Conservation (phyloP, 148 eudicot species). For the Vaccinium vitisidaea region DNA sequence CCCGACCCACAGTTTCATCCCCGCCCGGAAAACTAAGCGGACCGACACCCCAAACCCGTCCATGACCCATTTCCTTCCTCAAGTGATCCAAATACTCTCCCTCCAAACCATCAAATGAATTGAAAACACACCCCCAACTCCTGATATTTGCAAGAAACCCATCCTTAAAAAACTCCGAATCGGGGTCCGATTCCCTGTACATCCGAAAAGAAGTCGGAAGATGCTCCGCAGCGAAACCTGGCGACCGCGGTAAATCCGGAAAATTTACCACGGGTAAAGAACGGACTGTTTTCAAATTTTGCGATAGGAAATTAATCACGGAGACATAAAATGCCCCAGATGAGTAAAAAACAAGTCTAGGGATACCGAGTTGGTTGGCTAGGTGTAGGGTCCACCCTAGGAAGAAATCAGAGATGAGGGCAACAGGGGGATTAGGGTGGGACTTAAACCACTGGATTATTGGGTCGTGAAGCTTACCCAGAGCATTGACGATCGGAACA, state of each 20-base stretch:
- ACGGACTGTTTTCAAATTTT: constrained; percentile 9
- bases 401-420: constrained; percentile 60
- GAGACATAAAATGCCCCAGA: constrained; percentile 22
- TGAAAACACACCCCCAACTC: constrained; percentile 45
- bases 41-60: constrained; percentile 41
- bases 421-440: constrained; percentile 47
- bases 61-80: constrained; percentile 26
- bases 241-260: constrained; percentile 40
- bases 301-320: constrained; percentile 13
- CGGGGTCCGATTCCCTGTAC: constrained; percentile 30
- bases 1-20: constrained; percentile 14
- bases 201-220: constrained; percentile 38
- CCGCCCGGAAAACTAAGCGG: constrained; percentile 36
- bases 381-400: constrained; percentile 55
- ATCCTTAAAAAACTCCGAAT: constrained; percentile 32
- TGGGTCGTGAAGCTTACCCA: constrained; percentile 36
- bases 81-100: constrained; percentile 39
- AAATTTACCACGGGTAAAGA: constrained; percentile 20
- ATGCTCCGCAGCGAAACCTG: constrained; percentile 32
- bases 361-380: constrained; percentile 42
- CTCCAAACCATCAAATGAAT: constrained; percentile 47
- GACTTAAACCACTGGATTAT: constrained; percentile 48
- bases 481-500: constrained; percentile 36
- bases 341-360: constrained; percentile 44
- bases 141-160: constrained; percentile 37